These are phyloP conservation scores for Fusarium albosuccineum DNA, from an alignment of 2,329 filamentous ascomycete genomes.

Conservation along the genomic window DNA sequence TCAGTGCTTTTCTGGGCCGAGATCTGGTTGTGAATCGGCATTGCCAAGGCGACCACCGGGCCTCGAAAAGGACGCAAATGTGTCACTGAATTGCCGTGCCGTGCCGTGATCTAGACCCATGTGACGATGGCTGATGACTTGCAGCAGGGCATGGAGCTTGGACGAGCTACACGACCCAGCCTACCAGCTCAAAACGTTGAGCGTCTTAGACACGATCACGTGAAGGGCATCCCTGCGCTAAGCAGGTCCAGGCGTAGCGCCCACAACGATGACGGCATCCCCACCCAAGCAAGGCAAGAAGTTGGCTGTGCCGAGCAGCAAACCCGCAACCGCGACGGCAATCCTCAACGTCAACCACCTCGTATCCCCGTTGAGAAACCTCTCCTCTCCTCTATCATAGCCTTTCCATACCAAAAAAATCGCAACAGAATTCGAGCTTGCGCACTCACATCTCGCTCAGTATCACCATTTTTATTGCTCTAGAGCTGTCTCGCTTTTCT, in stretches of 20 bases:
- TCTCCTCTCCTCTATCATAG: slow-evolving; percentile 17
- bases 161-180: too few species aligned
- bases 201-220: slow-evolving; percentile 37
- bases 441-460: neutral
- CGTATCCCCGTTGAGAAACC: slow-evolving; percentile 21
- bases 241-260: slow-evolving; percentile 35
- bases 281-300: slow-evolving; percentile 43
- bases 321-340: slow-evolving; percentile 27
- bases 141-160: slow-evolving; percentile 12
- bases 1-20: neutral
- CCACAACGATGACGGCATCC: slow-evolving; percentile 47
- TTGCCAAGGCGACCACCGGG: neutral
- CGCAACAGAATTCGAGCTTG: neutral
- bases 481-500: slow-evolving; percentile 2
- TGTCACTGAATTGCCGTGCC: slow-evolving; percentile 13
- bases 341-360: slow-evolving; percentile 40
- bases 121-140: slow-evolving; percentile 20
- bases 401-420: slow-evolving; percentile 5
- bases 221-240: slow-evolving; percentile 35
- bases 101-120: slow-evolving; percentile 2
- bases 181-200: slow-evolving; percentile 20
- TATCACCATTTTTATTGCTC: slow-evolving; percentile 6
- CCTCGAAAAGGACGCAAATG: slow-evolving; percentile 14
- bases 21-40: neutral
- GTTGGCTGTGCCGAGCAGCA: slow-evolving; percentile 35